Base-by-base conservation (phyloP, 2,329 filamentous ascomycete genomes). In the Penicillium expansum region DNA sequence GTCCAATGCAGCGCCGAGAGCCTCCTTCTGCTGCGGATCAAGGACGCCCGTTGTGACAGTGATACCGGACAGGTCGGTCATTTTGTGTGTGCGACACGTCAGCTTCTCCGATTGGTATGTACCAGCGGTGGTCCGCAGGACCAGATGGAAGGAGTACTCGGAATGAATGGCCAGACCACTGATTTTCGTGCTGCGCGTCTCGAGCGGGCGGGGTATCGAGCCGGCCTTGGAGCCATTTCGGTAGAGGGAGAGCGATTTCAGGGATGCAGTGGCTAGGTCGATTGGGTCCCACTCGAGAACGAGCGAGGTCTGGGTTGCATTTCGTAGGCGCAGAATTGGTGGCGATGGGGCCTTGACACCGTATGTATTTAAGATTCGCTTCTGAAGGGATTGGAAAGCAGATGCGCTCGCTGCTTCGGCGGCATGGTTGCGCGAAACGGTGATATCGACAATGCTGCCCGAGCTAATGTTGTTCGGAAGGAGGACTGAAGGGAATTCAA, bases 201-300 rank as follows among this genome's bases (percentile, higher is more conserved):
- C 88, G 59, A 88, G 80, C 3, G 92, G 91, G 54, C 90, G 85
- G 22, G 94, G 94, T 71, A 99, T 97, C 68, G 90, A 93, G 69
- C 94, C 94, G 16, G 93, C 93, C 79, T 97, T 99, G 73, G 92
- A 92, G 67, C 91, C 92, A 80, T 99, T 99, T 74, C 94, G 89
- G 77, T 94, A 97, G 50, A 99, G 82, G 56, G 89, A 91, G 52
- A 99, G 84, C 48, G 90, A 93, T 69, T 94, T 88, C 60, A 97
- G 83, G 71, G 94, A 91, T 62, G 94, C 92, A 5, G 93, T 97
- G 22, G 92, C 94, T 48, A 97, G 86, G 68, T 93, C 85, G 70
- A 99, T 89, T 33, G 93, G 91, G 63, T 97, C 94, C 94, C 94
- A 99, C 78, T 97, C 94, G 51, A 99, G 89, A 37, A 99, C 94